phyloP scores from a whole-genome alignment of 1,284 basidiomycete species.

The Cronartium quercuum region DNA sequence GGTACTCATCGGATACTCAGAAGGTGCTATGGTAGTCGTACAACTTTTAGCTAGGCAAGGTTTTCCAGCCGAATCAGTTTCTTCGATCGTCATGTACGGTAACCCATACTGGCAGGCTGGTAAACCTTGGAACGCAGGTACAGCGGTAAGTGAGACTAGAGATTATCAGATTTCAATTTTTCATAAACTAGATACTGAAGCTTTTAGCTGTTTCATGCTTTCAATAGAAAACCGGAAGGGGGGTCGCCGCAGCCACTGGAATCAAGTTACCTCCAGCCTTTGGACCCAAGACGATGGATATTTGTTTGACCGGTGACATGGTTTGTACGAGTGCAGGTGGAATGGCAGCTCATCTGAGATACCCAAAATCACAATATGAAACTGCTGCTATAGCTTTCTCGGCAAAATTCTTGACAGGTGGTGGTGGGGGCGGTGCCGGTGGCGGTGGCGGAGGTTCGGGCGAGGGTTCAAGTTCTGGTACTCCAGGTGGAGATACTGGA shows the following conservation, averaged over 20 bases:
- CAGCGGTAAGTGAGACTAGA: not conserved
- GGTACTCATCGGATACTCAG: not conserved
- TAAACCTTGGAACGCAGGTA: not conserved
- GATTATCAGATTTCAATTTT: not conserved
- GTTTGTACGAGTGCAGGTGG: not conserved
- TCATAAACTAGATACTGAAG: not conserved
- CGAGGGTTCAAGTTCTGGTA: not conserved
- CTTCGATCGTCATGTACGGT: not conserved
- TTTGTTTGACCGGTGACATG: slow-evolving; percentile 4
- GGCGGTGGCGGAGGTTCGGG: not conserved
- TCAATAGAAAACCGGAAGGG: slow-evolving; percentile 15
- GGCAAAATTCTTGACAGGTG: not conserved
- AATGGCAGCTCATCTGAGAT: not conserved
- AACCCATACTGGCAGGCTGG: not conserved
- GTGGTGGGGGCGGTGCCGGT: not conserved
- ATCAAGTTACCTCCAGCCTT: not conserved
- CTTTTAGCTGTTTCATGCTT: not conserved
- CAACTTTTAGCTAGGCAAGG: not conserved
- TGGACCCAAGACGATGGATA: not conserved
- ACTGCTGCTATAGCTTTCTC: not conserved
- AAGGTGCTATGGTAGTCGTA: not conserved
- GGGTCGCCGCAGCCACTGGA: slow-evolving; percentile 3
- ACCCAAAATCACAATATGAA: not conserved
- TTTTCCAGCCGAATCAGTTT: not conserved
- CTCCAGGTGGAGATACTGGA: not conserved